phyloP scores from a whole-genome alignment of 495 filamentous ascomycete species.

The Filosporella fistucella region DNA sequence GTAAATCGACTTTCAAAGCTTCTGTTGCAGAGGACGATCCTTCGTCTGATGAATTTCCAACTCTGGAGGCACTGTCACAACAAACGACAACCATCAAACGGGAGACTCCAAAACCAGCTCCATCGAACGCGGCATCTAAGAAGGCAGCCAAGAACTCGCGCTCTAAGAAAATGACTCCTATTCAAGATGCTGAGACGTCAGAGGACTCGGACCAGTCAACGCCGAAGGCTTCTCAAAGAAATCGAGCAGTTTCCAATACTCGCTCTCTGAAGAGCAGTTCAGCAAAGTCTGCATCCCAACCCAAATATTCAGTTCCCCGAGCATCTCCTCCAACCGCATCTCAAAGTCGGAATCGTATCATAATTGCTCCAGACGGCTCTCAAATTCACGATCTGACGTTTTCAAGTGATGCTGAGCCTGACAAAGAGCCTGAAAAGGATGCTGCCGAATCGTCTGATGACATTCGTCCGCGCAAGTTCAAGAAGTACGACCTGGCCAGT shows the following conservation, averaged over 20 bases:
- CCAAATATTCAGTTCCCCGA: neutral
- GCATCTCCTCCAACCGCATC: constrained; percentile 2
- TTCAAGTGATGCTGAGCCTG: constrained; percentile 15
- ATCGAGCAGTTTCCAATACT: neutral
- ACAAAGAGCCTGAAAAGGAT: neutral
- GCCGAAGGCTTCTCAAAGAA: neutral
- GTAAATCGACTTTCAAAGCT: neutral
- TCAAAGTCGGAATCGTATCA: neutral
- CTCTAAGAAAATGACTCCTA: neutral
- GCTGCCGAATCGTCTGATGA: constrained; percentile 35
- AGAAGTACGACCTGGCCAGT: constrained; percentile 31
- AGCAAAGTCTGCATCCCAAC: neutral
- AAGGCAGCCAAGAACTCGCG: neutral
- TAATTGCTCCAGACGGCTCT: constrained; percentile 1
- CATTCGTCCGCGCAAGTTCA: constrained; percentile 37
- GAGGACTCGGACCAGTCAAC: constrained; percentile 4
- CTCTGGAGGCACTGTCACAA: constrained; percentile 15
- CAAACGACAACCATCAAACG: neutral
- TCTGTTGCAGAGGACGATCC: constrained; percentile 3
- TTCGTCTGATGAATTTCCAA: constrained; percentile 21
- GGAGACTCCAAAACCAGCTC: constrained; percentile 5
- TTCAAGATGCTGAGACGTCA: constrained; percentile 3
- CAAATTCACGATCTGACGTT: constrained; percentile 18
- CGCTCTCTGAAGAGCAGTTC: neutral
- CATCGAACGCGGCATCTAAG: neutral